A percentile compares a stretch with the other conserved stretches of the same genome.
These are phyloP conservation scores for Gynostemma pentaphyllum DNA, from an alignment of 306 rosid genomes.

Conservation along the genomic window DNA sequence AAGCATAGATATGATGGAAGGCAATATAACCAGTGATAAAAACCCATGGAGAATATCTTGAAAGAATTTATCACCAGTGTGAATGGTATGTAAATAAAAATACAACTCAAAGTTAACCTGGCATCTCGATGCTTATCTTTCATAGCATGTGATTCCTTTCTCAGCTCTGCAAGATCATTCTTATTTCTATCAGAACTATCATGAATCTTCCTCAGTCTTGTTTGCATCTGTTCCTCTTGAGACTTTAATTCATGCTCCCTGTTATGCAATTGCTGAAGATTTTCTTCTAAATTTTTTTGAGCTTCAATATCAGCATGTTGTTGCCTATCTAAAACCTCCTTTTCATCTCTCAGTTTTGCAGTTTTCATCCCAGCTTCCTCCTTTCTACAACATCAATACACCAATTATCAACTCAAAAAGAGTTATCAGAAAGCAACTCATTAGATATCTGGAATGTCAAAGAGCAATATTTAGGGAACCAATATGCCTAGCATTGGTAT, in stretches of 20 bases:
- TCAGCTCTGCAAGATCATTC: slow-evolving; percentile 39
- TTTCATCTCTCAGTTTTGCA: slow-evolving; percentile 78
- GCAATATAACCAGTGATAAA: background rate
- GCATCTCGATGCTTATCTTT: slow-evolving; percentile 62
- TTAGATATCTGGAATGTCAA: background rate
- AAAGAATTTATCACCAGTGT: background rate
- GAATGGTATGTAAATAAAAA: background rate
- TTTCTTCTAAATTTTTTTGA: slow-evolving; percentile 86
- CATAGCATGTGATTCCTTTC: slow-evolving; percentile 54
- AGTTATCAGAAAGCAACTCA: background rate
- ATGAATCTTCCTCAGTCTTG: slow-evolving; percentile 56
- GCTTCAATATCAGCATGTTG: slow-evolving; percentile 93
- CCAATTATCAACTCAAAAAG: slow-evolving; percentile 2
- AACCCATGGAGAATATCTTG: background rate
- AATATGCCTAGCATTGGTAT: background rate
- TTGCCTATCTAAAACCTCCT: slow-evolving; percentile 84
- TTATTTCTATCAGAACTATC: slow-evolving; percentile 46
- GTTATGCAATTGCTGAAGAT: slow-evolving; percentile 71
- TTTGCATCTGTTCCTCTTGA: slow-evolving; percentile 66
- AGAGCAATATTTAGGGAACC: background rate
- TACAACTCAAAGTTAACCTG: slow-evolving; percentile 27
- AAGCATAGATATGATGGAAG: background rate
- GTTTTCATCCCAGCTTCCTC: slow-evolving; percentile 98
- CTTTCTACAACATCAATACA: slow-evolving; percentile 47
- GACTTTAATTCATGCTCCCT: slow-evolving; percentile 57